Conservation (phyloP, 1,139 yeast genomes). For the Magnusiomyces clavatus region DNA sequence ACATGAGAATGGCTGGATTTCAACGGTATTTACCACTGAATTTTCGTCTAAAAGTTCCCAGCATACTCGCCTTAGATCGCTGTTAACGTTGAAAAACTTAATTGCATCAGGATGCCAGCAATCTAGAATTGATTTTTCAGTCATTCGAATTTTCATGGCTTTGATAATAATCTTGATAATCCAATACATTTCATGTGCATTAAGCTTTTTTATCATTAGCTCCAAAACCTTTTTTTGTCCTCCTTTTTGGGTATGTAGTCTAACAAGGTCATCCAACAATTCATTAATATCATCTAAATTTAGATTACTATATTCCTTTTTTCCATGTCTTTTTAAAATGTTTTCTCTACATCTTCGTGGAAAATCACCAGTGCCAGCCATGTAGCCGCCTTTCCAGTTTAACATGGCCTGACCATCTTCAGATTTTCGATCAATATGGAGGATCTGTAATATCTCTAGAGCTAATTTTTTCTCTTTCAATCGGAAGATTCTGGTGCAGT, state of each 20-base stretch:
- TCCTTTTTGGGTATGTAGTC: constrained; percentile 7
- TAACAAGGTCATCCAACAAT: constrained; percentile 44
- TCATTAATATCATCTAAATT: constrained; percentile 53
- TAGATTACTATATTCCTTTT: constrained; percentile 31
- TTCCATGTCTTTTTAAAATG: constrained; percentile 35
- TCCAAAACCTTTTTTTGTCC: constrained; percentile 1
- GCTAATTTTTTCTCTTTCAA: constrained; percentile 1
- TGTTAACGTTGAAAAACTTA: constrained; percentile 57
- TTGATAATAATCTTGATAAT: constrained; percentile 61
- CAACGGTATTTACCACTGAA: constrained; percentile 32
- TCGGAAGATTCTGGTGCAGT: neutral
- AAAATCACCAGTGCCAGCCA: constrained; percentile 35
- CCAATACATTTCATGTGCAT: constrained; percentile 62
- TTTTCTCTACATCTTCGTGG: constrained; percentile 35
- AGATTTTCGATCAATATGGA: constrained; percentile 45
- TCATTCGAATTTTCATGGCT: constrained; percentile 38
- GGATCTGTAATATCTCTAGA: constrained; percentile 30
- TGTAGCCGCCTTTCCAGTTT: constrained; percentile 39
- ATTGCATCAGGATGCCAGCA: constrained; percentile 80
- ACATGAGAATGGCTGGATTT: constrained; percentile 24
- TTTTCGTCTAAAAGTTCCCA: constrained; percentile 44
- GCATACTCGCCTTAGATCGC: constrained; percentile 55
- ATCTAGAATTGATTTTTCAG: constrained; percentile 54
- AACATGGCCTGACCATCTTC: constrained; percentile 41
- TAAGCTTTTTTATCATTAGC: constrained; percentile 33